Base-by-base conservation (phyloP, 2,329 filamentous ascomycete genomes). In the Fusarium papillatum region DNA sequence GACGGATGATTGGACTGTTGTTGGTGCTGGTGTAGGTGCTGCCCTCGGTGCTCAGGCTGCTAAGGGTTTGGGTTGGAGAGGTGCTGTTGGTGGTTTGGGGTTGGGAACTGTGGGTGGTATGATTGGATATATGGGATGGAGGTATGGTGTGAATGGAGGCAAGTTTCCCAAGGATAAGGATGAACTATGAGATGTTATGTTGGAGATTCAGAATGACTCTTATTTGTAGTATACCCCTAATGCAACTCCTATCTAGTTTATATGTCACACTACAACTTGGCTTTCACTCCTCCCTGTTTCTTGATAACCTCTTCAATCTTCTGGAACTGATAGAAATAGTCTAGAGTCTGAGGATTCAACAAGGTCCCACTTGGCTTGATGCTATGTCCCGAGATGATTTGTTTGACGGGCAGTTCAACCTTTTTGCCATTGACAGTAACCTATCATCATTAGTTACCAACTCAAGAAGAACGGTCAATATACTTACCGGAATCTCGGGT, bases 401-500 rank as follows among this genome's bases (percentile, higher is more conserved):
- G 93, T 85, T 97, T 97, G 36, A 97, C 93, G 0, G 94, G 94
- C 64, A 97, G 79, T 82, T 97, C 95, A 6, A 97, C 95, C 83
- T 97, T 97, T 82, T 97, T 97, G 62, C 95, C 84, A 81, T 96
- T 97, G 73, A 97, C 92, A 0, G 95, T 97, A 0, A 92, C 94
- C 92, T 95, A 2, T 43, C 34, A 19, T 24, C 14, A 59, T 81
- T 39, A 83, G 79, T 22, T 14, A 38, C 7, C 50, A 17, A 5
- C 2, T 16, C 16, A 11, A 11, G 3, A 3, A 14, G 1, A 5
- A 17, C 31, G 6, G 57, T 14, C 5, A 29, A 29, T 2, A 26
- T 50, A 31, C 92, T 85, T 83, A 95, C 93, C 72, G 95, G 95
- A 81, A 97, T 95, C 77, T 94, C 95, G 22, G 92, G 92, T 9